phyloP scores from a whole-genome alignment of 345 rosid species.

The Hypericum perforatum region DNA sequence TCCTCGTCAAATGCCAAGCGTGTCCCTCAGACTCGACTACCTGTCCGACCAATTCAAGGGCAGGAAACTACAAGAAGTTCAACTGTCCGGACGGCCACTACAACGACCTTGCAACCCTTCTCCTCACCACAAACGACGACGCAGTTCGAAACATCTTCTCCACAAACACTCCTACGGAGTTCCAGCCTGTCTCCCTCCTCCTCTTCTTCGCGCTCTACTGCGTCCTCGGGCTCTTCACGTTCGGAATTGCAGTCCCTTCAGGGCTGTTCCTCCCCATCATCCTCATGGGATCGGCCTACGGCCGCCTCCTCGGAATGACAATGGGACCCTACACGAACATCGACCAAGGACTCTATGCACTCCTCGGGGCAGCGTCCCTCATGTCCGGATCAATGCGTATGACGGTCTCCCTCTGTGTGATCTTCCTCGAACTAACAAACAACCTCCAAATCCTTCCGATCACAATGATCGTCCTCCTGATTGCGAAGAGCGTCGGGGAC shows the following conservation, averaged over 20 bases:
- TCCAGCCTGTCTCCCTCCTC: conserved; percentile 39
- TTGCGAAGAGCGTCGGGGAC: conserved; percentile 83
- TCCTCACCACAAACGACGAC: conserved; percentile 84
- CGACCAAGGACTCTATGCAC: conserved; percentile 79
- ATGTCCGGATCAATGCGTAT: conserved; percentile 98
- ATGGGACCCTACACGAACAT: conserved; percentile 75
- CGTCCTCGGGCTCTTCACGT: conserved; percentile 66
- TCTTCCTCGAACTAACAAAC: conserved; percentile 92
- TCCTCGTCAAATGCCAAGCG: conserved; percentile 62
- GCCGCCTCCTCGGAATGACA: conserved; percentile 64
- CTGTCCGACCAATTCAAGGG: conserved; percentile 64
- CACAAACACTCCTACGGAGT: conserved; percentile 54
- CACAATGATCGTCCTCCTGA: conserved; percentile 80
- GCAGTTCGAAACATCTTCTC: conserved; percentile 90
- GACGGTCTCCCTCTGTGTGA: conserved; percentile 93
- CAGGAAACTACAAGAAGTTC: conserved; percentile 81
- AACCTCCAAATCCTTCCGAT: conserved; percentile 80
- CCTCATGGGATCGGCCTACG: conserved; percentile 84
- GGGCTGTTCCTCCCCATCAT: conserved; percentile 94
- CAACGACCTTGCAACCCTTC: conserved; percentile 85
- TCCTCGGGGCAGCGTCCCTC: conserved; percentile 94
- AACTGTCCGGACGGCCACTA: conserved; percentile 81
- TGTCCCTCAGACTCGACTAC: conserved; percentile 35
- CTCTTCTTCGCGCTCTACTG: conserved; percentile 69
- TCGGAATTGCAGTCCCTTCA: conserved; percentile 93